Evolutionary conservation across 73 alveolate genomes (phyloP).

Genomic region (Symbiodinium pilosum): DNA sequence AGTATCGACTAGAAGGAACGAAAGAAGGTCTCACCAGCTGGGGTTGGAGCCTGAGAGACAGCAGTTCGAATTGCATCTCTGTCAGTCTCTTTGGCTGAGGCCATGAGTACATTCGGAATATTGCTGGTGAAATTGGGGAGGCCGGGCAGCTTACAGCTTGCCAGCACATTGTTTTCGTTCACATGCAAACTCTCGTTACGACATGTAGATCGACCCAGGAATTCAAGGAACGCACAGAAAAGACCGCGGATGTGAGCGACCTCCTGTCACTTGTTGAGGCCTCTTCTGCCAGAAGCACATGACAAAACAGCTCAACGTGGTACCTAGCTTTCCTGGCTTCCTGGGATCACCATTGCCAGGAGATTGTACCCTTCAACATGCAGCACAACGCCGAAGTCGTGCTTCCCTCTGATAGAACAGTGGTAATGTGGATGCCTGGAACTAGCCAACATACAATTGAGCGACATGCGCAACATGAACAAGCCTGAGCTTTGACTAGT

Average conservation of each 20-base stretch:
- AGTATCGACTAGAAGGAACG: conserved; percentile 97
- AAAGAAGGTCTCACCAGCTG: conserved; percentile 97
- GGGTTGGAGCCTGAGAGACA: conserved; percentile 96
- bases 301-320: background rate
- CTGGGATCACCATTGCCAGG: background rate
- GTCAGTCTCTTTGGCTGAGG: background rate
- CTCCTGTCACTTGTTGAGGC: conserved; percentile 78
- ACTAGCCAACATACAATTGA: background rate
- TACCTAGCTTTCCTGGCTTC: background rate
- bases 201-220: background rate
- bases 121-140: conserved; percentile 90
- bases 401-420: background rate
- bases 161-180: no score
- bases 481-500: no score
- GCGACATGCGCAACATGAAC: no score
- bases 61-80: no score
- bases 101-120: conserved; percentile 80
- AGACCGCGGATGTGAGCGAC: conserved; percentile 92
- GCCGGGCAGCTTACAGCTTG: background rate
- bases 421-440: no score
- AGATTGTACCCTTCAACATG: conserved; percentile 97
- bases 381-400: conserved; percentile 98
- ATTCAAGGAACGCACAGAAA: conserved; percentile 97
- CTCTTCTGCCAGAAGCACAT: background rate
- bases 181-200: no score